Evolutionary conservation across 1,139 yeast species (phyloP).

Genomic region (Taphrina pruni): DNA sequence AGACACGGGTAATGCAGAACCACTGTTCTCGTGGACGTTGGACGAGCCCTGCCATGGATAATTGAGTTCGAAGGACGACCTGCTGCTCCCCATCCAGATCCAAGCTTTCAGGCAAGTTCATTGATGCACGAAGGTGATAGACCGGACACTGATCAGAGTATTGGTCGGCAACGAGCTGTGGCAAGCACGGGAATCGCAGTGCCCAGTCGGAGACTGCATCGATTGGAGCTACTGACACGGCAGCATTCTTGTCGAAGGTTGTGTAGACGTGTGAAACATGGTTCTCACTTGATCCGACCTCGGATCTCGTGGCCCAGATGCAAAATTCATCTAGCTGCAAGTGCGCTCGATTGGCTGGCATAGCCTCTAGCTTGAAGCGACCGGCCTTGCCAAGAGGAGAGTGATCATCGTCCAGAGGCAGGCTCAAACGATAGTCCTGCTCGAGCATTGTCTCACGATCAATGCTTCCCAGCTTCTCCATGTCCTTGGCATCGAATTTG

Average conservation of each 20-base stretch:
- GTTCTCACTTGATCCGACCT: constrained; percentile 15
- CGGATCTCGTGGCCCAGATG: constrained; percentile 39
- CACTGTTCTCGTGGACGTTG: constrained; percentile 37
- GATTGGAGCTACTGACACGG: constrained; percentile 21
- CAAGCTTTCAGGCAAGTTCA: constrained; percentile 31
- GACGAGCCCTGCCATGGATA: constrained; percentile 22
- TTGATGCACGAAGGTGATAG: constrained; percentile 32
- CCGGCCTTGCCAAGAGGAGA: constrained; percentile 26
- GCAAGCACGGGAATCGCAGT: constrained; percentile 37
- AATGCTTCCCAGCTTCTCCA: constrained; percentile 13
- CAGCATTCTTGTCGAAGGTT: constrained; percentile 17
- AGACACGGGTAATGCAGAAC: constrained; percentile 41
- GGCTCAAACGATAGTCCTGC: constrained; percentile 16
- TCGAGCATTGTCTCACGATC: constrained; percentile 13
- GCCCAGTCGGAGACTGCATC: constrained; percentile 41
- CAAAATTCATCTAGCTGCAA: constrained; percentile 39
- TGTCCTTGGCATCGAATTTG: constrained; percentile 13
- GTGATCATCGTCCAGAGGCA: constrained; percentile 13
- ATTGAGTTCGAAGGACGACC: constrained; percentile 36
- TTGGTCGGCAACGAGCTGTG: constrained; percentile 31
- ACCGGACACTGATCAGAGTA: constrained; percentile 31
- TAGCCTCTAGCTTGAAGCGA: constrained; percentile 20
- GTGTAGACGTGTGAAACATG: constrained; percentile 35
- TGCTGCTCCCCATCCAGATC: constrained; percentile 39
- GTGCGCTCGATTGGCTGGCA: constrained; percentile 15